Evolutionary conservation across 768 basidiomycete species (phyloP), one percentile per base, ranked within the genome.

Genomic region (Atractiella rhizophila): DNA sequence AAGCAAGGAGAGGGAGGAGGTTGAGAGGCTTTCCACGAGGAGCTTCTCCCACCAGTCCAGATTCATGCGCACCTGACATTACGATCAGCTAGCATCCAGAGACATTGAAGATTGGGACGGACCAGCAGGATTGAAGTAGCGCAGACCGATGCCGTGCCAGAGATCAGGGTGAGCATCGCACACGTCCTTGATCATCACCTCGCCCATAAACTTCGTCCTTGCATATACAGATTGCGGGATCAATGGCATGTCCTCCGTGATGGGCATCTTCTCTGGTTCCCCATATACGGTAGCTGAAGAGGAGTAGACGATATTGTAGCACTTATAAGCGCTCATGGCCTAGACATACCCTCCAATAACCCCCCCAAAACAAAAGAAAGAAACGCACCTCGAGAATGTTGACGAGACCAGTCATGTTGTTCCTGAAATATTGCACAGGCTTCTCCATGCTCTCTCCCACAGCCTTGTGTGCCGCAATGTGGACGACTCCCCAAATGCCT

Each of bases 61-160:
- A 91, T 2, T 85, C 81, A 59, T 96, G 88, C 1, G 88, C 86
- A n/a, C n/a, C n/a, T n/a, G n/a, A n/a, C n/a, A n/a, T n/a, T n/a
- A n/a, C n/a, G n/a, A n/a, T n/a, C n/a, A n/a, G n/a, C n/a, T n/a
- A n/a, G n/a, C n/a, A n/a, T n/a, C n/a, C n/a, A n/a, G n/a, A n/a
- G n/a, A n/a, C n/a, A n/a, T n/a, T n/a, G n/a, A n/a, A n/a, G n/a
- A n/a, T n/a, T n/a, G n/a, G n/a, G n/a, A n/a, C n/a, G n/a, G n/a
- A n/a, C 91, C 91, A 28, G 82, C 91, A 48, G 91, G 91, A 59
- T 98, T 98, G 76, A 98, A 98, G 62, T 96, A 98, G 41, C 91
- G 70, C 48, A 96, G 65, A 33, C 80, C 79, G 54, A 91, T 70
- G 0, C 73, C 79, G 28, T 71, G 65, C 79, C 80, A 88, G 48